Base-by-base conservation (phyloP, 2,329 filamentous ascomycete genomes). In the Penicillium oxalicum region DNA sequence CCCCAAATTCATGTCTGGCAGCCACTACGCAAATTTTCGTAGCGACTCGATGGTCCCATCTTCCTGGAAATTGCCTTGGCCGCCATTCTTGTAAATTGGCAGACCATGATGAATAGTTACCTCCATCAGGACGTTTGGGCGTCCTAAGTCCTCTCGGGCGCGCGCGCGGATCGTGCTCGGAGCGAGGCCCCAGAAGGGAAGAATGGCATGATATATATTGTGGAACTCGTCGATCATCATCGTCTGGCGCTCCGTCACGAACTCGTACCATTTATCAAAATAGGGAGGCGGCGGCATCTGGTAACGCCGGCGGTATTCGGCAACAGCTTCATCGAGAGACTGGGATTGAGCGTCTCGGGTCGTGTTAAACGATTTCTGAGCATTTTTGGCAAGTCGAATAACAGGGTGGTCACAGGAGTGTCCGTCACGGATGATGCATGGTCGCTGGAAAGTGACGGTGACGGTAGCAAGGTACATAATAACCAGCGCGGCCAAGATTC, bases 1-100 rank as follows among this genome's bases (percentile, higher is more conserved):
- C 11, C 83, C 86, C n/a, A 95, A 72, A 65, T 94, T 88, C 87
- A 94, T 91, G 64, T 91, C 86, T 1, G 88, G 89, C 45, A 95
- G 73, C 64, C 82, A 81, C 56, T 85, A 70, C 1, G 87, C 70
- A 55, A 93, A 91, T 8, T 79, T 75, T 51, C 77, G 73, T 68
- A 93, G 79, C 88, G 94, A 94, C 29, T 80, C 83, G 37, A 77
- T 68, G 0, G 84, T 87, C 9, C 87, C 86, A 13, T 45, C 25
- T 7, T 6, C 26, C 25, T 49, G 50, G 34, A 37, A 51, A 1
- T 41, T 38, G 5, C 47, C 47, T 28, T 55, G 48, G 91, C 93
- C 88, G 37, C 40, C 37, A 4, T 28, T 40, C 12, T 42, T 18
- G 34, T 45, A 39, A 13, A 49, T 50, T 7, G 47, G 33, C 32